Evolutionary conservation across 1,284 basidiomycete genomes (phyloP), one percentile per base, ranked within the genome.

Genomic region (Tilletia setariae): DNA sequence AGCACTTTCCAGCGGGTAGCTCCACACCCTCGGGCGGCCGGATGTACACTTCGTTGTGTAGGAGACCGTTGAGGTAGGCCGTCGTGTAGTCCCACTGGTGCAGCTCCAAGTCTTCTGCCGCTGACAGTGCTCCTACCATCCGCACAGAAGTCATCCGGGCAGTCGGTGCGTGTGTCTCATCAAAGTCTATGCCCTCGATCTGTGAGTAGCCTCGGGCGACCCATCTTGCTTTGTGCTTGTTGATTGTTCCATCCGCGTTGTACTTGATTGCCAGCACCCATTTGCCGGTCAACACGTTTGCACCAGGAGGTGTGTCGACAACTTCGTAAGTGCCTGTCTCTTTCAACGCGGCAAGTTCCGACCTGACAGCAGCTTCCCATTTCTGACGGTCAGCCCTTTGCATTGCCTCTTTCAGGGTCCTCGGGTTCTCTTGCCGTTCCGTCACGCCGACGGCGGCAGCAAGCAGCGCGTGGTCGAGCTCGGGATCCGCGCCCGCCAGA

Each of bases 141-240:
- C 83, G 71, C 19, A 85, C 78, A 0, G 83, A 82, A 0, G 79
- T 67, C 1, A 84, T 76, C 15, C 80, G 76, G 4, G 82, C 83
- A 0, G 85, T 81, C 0, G 85, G 85, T 0, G 84, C 75, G 64
- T 78, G 85, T 0, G 83, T 85, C 42, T 86, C 77, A 19, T 82
- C 80, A 68, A 84, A 86, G 68, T 87, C 83, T 0, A 85, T 51
- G 0, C 85, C 83, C 2, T 77, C 75, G 0, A 78, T 68, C 72
- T 87, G 86, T 0, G 75, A 73, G 76, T 84, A 86, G 1, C 86
- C 86, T 47, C 83, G 80, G 0, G 84, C 85, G 0, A 86, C 83
- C 0, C 86, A 76, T 0, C 79, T 64, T 0, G 84, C 85, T 63
- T 86, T 86, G 68, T 78, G 76, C 15, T 71, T 67, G 15, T 69